phyloP scores from a whole-genome alignment of 345 rosid genomes.

The Salix koriyanagi region DNA sequence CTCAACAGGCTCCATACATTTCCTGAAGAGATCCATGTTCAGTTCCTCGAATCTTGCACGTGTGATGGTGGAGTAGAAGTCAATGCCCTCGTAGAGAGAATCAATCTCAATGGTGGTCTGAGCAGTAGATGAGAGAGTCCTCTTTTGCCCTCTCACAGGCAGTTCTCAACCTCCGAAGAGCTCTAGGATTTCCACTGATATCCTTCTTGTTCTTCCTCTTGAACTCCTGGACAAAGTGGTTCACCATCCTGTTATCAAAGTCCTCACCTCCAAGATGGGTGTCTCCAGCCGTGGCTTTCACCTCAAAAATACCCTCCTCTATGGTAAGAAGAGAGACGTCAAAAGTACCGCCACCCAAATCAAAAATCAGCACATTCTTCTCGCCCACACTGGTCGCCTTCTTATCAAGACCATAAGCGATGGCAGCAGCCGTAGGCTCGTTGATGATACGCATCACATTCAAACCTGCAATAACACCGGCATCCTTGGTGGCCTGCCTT shows the following conservation, averaged over 20 bases:
- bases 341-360: slow-evolving; percentile 32
- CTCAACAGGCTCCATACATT: slow-evolving; percentile 52
- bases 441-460: slow-evolving; percentile 32
- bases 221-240: slow-evolving; percentile 45
- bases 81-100: slow-evolving; percentile 39
- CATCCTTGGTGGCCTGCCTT: slow-evolving; percentile 32
- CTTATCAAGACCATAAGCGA: slow-evolving; percentile 33
- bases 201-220: slow-evolving; percentile 44
- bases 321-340: slow-evolving; percentile 27
- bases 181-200: slow-evolving; percentile 34
- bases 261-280: slow-evolving; percentile 33
- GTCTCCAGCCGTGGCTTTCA: slow-evolving; percentile 28
- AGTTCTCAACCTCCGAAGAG: slow-evolving; percentile 46
- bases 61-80: slow-evolving; percentile 42
- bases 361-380: slow-evolving; percentile 30
- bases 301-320: slow-evolving; percentile 32
- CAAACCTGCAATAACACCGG: slow-evolving; percentile 25
- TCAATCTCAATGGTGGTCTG: slow-evolving; percentile 51
- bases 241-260: slow-evolving; percentile 37
- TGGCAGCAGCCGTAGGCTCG: slow-evolving; percentile 32
- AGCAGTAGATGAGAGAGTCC: slow-evolving; percentile 48
- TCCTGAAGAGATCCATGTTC: slow-evolving; percentile 49
- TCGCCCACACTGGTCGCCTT: slow-evolving; percentile 33
- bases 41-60: slow-evolving; percentile 49
- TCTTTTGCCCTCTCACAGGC: slow-evolving; percentile 52